Conservation (phyloP, 768 basidiomycete genomes). For the Naematelia aurantialba region DNA sequence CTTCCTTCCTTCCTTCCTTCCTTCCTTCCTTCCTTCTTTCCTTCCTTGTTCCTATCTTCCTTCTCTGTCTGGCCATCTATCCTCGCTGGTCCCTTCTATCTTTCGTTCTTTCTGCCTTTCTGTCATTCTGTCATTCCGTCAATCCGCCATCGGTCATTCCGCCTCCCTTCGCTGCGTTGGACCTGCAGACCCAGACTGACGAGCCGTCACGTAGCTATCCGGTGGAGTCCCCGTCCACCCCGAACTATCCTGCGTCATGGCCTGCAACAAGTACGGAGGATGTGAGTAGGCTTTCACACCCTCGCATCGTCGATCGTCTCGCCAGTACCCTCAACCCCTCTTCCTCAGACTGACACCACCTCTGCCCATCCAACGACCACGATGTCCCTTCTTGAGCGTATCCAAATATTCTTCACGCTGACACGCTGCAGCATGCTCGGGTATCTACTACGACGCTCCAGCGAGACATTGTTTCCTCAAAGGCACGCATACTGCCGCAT, state of each 20-base stretch:
- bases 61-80: too few relatives aligned
- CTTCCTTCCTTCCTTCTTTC: conserved; percentile 7
- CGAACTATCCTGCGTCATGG: background rate
- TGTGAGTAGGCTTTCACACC: background rate
- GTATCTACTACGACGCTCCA: background rate
- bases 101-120: conserved; percentile 12
- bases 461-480: background rate
- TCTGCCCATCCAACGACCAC: too few relatives aligned
- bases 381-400: too few relatives aligned
- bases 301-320: background rate
- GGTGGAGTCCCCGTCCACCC: background rate
- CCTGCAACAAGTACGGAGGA: background rate
- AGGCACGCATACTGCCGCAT: background rate
- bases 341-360: too few relatives aligned
- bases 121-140: too few relatives aligned
- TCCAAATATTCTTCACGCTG: too few relatives aligned
- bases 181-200: too few relatives aligned
- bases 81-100: background rate
- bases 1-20: conserved; percentile 1
- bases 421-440: background rate
- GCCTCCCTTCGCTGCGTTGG: too few relatives aligned
- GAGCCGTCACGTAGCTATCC: background rate
- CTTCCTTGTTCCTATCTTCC: conserved; percentile 5
- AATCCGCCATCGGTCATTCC: too few relatives aligned
- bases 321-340: background rate